These are phyloP conservation scores for Inonotus hispidus DNA, from an alignment of 1,284 basidiomycete genomes.

Conservation along the genomic window DNA sequence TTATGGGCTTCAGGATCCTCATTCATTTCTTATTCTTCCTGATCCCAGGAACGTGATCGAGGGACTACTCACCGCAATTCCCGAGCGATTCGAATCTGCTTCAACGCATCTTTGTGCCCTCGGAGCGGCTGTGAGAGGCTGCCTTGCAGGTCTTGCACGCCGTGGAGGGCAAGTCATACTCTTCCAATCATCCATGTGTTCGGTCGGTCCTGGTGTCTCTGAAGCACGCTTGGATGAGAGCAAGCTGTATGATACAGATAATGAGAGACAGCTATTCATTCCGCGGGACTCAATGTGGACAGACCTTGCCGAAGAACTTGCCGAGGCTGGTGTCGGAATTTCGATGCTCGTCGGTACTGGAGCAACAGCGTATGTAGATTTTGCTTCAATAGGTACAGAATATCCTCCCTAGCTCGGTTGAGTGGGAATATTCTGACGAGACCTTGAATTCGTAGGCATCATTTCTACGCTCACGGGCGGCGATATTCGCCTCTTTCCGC, in stretches of 20 bases:
- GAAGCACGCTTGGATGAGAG: constrained; percentile 56
- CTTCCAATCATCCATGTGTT: constrained; percentile 80
- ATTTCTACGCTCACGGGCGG: constrained; percentile 84
- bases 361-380: constrained; percentile 67
- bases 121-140: constrained; percentile 74
- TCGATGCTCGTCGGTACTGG: constrained; percentile 86
- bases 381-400: constrained; percentile 76
- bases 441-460: constrained; percentile 38
- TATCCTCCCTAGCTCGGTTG: background rate
- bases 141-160: constrained; percentile 69
- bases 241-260: constrained; percentile 82
- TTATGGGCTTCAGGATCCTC: background rate
- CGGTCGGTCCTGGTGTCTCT: constrained; percentile 70
- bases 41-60: constrained; percentile 50
- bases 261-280: constrained; percentile 77
- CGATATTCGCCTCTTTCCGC: constrained; percentile 89
- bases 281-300: constrained; percentile 79
- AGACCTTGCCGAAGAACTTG: constrained; percentile 82
- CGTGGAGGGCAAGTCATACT: constrained; percentile 83
- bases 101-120: constrained; percentile 57
- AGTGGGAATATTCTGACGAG: background rate
- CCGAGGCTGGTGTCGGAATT: constrained; percentile 86
- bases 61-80: constrained; percentile 61
- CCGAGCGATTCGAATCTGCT: constrained; percentile 56
- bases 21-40: background rate